phyloP scores from a whole-genome alignment of 768 basidiomycete genomes.

The Phaeolepiota aurea region DNA sequence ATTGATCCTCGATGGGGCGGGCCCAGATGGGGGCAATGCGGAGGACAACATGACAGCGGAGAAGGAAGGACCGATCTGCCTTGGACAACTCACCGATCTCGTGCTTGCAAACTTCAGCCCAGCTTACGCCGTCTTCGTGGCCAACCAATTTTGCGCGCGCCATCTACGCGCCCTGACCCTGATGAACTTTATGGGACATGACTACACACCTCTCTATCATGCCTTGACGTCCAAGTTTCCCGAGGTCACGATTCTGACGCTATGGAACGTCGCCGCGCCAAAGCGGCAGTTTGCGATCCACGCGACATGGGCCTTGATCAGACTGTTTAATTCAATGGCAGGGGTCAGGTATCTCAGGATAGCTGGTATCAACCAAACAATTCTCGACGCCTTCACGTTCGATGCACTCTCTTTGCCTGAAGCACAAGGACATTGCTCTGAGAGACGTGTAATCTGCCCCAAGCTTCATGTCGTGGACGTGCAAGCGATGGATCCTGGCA shows the following conservation, averaged over 20 bases:
- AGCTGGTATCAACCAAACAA: conserved; percentile 27
- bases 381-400: conserved; percentile 42
- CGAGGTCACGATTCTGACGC: conserved; percentile 44
- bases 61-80: conserved; percentile 27
- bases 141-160: conserved; percentile 46
- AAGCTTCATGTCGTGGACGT: conserved; percentile 38
- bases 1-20: conserved; percentile 55
- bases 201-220: conserved; percentile 42
- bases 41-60: conserved; percentile 5
- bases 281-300: conserved; percentile 7
- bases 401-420: conserved; percentile 19
- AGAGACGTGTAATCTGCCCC: conserved; percentile 28
- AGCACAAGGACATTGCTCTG: not conserved
- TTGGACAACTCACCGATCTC: conserved; percentile 42
- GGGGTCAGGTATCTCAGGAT: conserved; percentile 40
- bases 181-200: conserved; percentile 39
- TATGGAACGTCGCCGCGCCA: conserved; percentile 35
- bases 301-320: conserved; percentile 25
- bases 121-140: conserved; percentile 36
- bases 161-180: conserved; percentile 50
- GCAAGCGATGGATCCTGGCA: conserved; percentile 22
- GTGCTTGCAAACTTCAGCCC: conserved; percentile 49
- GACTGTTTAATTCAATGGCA: conserved; percentile 55
- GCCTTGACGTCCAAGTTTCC: conserved; percentile 39
- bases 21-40: conserved; percentile 31